A percentile compares a stretch with the other conserved stretches of the same genome.
Conservation (phyloP, 345 rosid species). For the Cardiospermum halicacabum region DNA sequence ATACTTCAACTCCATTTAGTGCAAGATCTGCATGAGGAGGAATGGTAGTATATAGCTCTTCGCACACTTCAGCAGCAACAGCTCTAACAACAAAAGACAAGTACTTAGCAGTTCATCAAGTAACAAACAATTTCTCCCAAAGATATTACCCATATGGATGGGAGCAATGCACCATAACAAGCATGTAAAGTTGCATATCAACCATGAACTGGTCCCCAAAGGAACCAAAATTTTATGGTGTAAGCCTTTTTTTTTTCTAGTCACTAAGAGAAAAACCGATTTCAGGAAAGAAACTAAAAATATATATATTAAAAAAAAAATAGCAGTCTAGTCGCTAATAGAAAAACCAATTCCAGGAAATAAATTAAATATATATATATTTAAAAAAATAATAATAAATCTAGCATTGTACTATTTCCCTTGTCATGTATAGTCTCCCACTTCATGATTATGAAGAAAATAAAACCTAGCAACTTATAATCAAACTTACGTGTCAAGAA, state of each 20-base stretch:
- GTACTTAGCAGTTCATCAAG: background rate
- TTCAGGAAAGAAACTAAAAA: no score
- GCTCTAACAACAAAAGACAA: conserved; percentile 44
- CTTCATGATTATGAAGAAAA: background rate
- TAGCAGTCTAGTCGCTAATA: no score
- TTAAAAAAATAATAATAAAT: no score
- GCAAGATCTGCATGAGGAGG: conserved; percentile 98
- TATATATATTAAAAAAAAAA: no score
- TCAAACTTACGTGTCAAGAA: conserved; percentile 72
- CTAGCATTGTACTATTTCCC: no score
- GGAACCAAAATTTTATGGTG: background rate
- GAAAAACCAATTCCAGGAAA: no score
- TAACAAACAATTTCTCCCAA: no score
- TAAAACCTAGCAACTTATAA: background rate
- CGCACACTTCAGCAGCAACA: conserved; percentile 94
- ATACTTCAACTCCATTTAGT: conserved; percentile 88
- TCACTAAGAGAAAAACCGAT: no score
- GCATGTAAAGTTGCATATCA: background rate
- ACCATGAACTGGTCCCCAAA: background rate
- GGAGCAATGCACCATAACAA: background rate
- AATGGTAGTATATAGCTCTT: conserved; percentile 74
- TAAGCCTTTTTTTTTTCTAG: no score
- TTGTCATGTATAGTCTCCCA: background rate
- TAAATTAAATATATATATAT: no score
- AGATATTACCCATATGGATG: background rate